These are phyloP conservation scores for Cladosporium sphaerospermum DNA, from an alignment of 2,329 filamentous ascomycete species.

Conservation along the genomic window DNA sequence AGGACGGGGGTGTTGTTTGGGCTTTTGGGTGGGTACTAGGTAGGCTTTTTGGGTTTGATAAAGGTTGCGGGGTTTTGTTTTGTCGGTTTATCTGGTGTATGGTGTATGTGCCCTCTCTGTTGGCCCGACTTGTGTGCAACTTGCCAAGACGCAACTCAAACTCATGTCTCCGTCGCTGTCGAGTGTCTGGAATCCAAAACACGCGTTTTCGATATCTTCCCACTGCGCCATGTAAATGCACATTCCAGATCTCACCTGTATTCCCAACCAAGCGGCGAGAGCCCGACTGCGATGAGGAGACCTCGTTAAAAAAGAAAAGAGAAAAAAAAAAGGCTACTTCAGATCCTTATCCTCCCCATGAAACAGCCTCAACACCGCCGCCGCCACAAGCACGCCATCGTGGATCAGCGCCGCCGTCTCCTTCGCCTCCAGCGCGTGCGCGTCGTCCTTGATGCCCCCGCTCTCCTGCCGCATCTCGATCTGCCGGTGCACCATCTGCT, in stretches of 20 bases:
- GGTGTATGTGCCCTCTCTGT: too few relatives aligned
- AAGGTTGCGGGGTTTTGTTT: background rate
- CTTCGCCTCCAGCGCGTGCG: conserved; percentile 33
- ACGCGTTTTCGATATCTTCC: too few relatives aligned
- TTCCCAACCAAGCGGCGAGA: background rate
- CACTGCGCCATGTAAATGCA: too few relatives aligned
- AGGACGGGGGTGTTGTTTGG: conserved; percentile 77
- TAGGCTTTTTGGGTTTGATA: background rate
- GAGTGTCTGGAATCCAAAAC: too few relatives aligned
- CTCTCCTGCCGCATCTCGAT: conserved; percentile 41
- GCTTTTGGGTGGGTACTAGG: conserved; percentile 45
- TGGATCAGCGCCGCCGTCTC: conserved; percentile 36
- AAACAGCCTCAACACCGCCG: conserved; percentile 42
- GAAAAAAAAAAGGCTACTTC: conserved; percentile 11
- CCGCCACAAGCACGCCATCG: conserved; percentile 35
- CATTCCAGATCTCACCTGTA: too few relatives aligned
- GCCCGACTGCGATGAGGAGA: too few relatives aligned
- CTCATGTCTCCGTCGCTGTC: too few relatives aligned
- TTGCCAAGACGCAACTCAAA: too few relatives aligned
- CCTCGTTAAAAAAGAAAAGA: too few relatives aligned
- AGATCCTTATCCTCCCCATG: conserved; percentile 44
- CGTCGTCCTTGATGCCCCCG: conserved; percentile 33
- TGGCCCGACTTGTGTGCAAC: too few relatives aligned
- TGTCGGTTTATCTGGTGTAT: too few relatives aligned
- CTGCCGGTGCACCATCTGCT: conserved; percentile 41